phyloP scores from a whole-genome alignment of 768 basidiomycete genomes.

The Psilocybe tampanensis region DNA sequence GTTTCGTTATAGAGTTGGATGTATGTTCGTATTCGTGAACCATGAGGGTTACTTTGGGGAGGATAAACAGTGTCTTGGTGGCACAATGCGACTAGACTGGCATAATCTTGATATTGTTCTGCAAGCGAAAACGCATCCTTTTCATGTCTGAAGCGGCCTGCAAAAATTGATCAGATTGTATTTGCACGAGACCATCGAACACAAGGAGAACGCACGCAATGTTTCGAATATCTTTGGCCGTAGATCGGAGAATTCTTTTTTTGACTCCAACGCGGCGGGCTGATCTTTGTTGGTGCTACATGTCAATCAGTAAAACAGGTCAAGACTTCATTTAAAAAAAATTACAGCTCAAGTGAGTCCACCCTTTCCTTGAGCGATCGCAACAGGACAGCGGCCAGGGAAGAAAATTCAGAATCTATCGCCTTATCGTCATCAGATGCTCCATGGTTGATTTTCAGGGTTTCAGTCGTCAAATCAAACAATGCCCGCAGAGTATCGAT shows the following conservation, averaged over 20 bases:
- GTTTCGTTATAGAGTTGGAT: conserved; percentile 78
- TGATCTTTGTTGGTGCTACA: conserved; percentile 39
- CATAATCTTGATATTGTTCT: conserved; percentile 85
- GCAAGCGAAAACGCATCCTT: conserved; percentile 80
- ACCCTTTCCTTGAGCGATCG: conserved; percentile 68
- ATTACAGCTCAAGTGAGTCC: conserved; percentile 66
- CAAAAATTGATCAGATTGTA: neutral
- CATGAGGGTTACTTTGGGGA: conserved; percentile 65
- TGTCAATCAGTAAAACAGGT: neutral
- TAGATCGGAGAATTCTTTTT: conserved; percentile 68
- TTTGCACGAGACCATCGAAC: neutral
- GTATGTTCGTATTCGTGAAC: conserved; percentile 65
- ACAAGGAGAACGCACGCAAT: conserved; percentile 57
- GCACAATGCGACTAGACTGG: conserved; percentile 82
- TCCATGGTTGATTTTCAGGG: conserved; percentile 39
- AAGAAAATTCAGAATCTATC: conserved; percentile 58
- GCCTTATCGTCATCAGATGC: conserved; percentile 29
- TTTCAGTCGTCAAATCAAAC: conserved; percentile 65
- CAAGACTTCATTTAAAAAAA: neutral
- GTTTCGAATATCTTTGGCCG: conserved; percentile 80
- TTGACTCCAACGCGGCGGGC: conserved; percentile 59
- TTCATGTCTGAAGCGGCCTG: conserved; percentile 70
- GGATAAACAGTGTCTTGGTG: conserved; percentile 66
- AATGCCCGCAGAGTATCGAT: conserved; percentile 72
- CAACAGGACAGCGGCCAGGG: conserved; percentile 65